These are phyloP conservation scores for Pythium periplocum DNA, from an alignment of 352 stramenopile genomes.

Conservation along the genomic window DNA sequence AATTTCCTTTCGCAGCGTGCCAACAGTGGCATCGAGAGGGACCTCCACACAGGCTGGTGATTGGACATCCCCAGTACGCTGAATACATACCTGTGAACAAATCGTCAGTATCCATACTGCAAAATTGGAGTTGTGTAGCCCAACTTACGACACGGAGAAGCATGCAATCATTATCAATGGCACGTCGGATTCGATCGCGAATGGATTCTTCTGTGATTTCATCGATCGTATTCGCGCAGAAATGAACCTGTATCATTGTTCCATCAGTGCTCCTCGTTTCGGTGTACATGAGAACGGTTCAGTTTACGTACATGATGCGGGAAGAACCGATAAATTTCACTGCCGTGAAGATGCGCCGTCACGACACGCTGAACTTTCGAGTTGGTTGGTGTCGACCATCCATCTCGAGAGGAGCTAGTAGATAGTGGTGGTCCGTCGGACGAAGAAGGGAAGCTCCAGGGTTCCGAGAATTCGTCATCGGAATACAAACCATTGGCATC, in stretches of 20 bases:
- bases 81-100: conserved; percentile 65
- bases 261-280: conserved; percentile 1
- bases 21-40: conserved; percentile 73
- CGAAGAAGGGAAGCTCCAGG: conserved; percentile 13
- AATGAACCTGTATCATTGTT: conserved; percentile 55
- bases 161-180: conserved; percentile 86
- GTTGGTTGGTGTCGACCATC: conserved; percentile 24
- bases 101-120: background rate
- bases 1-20: conserved; percentile 72
- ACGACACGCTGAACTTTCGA: conserved; percentile 78
- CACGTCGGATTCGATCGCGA: conserved; percentile 71
- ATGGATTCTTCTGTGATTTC: conserved; percentile 86
- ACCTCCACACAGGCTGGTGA: conserved; percentile 76
- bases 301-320: conserved; percentile 65
- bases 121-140: background rate
- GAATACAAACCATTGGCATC: conserved; percentile 49
- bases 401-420: conserved; percentile 17
- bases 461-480: conserved; percentile 47
- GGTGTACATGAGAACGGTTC: background rate
- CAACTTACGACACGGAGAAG: conserved; percentile 70
- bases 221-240: conserved; percentile 67
- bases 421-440: conserved; percentile 15
- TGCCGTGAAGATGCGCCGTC: conserved; percentile 74
- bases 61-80: conserved; percentile 76
- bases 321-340: conserved; percentile 85